Base-by-base conservation (phyloP, 2,329 filamentous ascomycete species). In the Aureobasidium mangrovei region DNA sequence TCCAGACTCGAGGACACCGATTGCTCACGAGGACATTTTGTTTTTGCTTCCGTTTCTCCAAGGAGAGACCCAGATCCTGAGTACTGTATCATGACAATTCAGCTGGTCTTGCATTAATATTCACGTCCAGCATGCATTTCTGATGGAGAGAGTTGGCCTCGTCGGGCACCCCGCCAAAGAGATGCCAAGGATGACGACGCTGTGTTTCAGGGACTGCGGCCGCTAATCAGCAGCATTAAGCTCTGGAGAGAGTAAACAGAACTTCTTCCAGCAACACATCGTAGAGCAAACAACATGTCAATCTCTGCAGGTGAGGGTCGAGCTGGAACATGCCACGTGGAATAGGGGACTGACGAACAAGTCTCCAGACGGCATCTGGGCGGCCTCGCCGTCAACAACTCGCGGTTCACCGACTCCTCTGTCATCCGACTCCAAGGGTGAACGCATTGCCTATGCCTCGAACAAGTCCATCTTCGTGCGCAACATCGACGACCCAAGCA, bases 391-490 rank as follows among this genome's bases (percentile, higher is more conserved):
- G 53, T 83, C 82, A 54, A 96, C 91, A 29, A 83, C 81, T 55
- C 83, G 93, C 61, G 91, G 91, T 56, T 85, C 91, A 68, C 86
- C 91, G 57, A 96, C 91, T 9, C 88, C 88, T 66, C 83, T 98
- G 47, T 94, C 89, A 36, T 81, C 83, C 41, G 91, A 97, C 70
- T 73, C 85, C 59, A 95, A 95, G 71, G 91, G 93, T 61, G 86
- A 96, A 73, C 82, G 88, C 61, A 84, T 98, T 72, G 86, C 89
- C 57, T 98, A 98, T 71, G 89, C 91, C 58, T 91, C 90, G 52
- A 91, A 89, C 66, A 97, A 97, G 77, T 97, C 91, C 58, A 85
- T 98, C 72, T 97, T 96, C 73, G 78, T 98, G 45, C 89, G 93
- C 63, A 91, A 85, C 59, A 95, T 98, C 74, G 91, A 98, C 74